A percentile compares a stretch with the other conserved stretches of the same genome.
Conservation (phyloP, 2,329 filamentous ascomycete genomes). For the Xylariales sp. region DNA sequence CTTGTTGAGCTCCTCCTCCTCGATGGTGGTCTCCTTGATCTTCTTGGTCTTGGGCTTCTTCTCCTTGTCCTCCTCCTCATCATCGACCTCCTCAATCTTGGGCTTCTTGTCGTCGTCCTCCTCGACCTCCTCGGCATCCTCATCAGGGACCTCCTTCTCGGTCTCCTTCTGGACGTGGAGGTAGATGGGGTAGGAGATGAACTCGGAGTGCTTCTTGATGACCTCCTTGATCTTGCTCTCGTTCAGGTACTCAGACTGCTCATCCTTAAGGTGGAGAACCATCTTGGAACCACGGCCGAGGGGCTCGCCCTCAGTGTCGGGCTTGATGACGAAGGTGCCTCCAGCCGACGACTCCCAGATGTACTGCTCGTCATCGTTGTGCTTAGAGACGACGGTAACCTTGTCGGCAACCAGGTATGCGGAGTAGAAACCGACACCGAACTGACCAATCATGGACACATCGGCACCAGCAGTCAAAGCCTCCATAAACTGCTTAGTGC, state of each 20-base stretch:
- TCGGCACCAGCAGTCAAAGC: slow-evolving; percentile 96
- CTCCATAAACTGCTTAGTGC: slow-evolving; percentile 99
- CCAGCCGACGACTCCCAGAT: slow-evolving; percentile 97
- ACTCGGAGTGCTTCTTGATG: slow-evolving; percentile 99
- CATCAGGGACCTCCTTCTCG: slow-evolving; percentile 97
- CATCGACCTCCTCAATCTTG: slow-evolving; percentile 89
- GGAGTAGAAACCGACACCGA: slow-evolving; percentile 99
- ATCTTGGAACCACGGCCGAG: slow-evolving; percentile 97
- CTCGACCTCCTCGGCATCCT: slow-evolving; percentile 75
- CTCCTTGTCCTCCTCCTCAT: slow-evolving; percentile 80
- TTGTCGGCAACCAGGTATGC: slow-evolving; percentile 98
- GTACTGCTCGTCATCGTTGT: slow-evolving; percentile 99
- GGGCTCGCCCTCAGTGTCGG: slow-evolving; percentile 86
- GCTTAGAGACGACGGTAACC: slow-evolving; percentile 93
- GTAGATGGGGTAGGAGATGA: slow-evolving; percentile 99
- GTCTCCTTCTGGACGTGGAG: slow-evolving; percentile 99
- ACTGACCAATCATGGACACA: slow-evolving; percentile 99
- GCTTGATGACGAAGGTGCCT: slow-evolving; percentile 90
- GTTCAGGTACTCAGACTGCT: slow-evolving; percentile 97
- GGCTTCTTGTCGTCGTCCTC: slow-evolving; percentile 88
- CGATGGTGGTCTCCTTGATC: slow-evolving; percentile 96
- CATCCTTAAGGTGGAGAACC: slow-evolving; percentile 98
- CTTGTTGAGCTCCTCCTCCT: slow-evolving; percentile 99
- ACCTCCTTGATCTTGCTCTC: slow-evolving; percentile 99
- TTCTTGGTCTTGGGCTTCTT: slow-evolving; percentile 99